Conservation (phyloP, 768 basidiomycete genomes). For the Mycena kentingensis region DNA sequence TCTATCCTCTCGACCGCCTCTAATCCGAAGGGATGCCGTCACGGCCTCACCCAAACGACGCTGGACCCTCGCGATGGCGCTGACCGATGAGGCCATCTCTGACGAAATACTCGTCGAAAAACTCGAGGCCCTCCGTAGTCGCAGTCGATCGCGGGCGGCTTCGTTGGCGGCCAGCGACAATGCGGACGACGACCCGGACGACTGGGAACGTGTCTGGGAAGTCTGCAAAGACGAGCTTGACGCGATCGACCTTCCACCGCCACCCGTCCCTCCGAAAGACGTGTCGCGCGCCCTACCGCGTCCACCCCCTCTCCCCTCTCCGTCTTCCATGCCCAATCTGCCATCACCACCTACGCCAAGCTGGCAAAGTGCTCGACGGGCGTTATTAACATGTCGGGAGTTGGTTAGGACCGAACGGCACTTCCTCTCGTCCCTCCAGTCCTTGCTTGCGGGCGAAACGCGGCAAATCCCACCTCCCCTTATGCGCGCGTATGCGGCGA, state of each 20-base stretch:
- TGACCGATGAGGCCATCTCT: slow-evolving; percentile 41
- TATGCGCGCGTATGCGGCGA: slow-evolving; percentile 53
- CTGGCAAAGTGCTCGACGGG: slow-evolving; percentile 30
- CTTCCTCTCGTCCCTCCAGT: slow-evolving; percentile 39
- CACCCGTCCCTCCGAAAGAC: slow-evolving; percentile 16
- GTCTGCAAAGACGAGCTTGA: slow-evolving; percentile 17
- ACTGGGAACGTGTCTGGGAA: slow-evolving; percentile 21
- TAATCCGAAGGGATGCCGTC: slow-evolving; percentile 11
- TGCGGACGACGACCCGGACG: not conserved
- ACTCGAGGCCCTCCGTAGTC: slow-evolving; percentile 31
- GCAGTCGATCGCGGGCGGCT: slow-evolving; percentile 15
- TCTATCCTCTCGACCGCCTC: slow-evolving; percentile 3
- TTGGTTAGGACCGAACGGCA: slow-evolving; percentile 44
- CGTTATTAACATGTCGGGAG: slow-evolving; percentile 31
- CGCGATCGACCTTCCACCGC: slow-evolving; percentile 10
- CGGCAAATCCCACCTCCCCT: slow-evolving; percentile 50
- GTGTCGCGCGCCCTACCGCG: slow-evolving; percentile 3
- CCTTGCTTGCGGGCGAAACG: slow-evolving; percentile 39
- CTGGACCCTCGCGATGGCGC: slow-evolving; percentile 36
- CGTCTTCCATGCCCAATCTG: slow-evolving; percentile 10
- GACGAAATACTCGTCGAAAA: slow-evolving; percentile 39
- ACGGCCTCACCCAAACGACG: slow-evolving; percentile 14
- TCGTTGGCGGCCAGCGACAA: not conserved
- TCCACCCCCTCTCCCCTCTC: not conserved
- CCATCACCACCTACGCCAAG: not conserved